These are phyloP conservation scores for Schizosaccharomyces lindneri DNA, from an alignment of 805 yeast species.

Conservation along the genomic window DNA sequence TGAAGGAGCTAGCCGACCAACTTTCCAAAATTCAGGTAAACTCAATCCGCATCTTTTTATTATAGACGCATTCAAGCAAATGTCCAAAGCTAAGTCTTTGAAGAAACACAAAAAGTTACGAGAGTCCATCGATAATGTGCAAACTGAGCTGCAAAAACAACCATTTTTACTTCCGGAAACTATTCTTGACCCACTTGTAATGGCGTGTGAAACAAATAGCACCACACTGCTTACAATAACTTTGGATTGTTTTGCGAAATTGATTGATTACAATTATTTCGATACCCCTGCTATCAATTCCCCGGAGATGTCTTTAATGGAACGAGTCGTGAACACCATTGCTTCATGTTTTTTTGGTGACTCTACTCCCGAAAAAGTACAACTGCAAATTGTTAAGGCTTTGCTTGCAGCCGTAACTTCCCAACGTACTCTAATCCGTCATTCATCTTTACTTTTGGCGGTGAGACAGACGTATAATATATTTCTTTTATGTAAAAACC, in stretches of 20 bases:
- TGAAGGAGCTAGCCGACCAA: too few relatives aligned
- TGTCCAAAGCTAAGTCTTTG: neutral
- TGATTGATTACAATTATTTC: neutral
- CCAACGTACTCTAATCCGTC: slow-evolving; percentile 50
- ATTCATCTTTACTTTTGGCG: slow-evolving; percentile 67
- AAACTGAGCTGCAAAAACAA: neutral
- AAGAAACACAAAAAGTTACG: neutral
- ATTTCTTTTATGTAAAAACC: slow-evolving; percentile 57
- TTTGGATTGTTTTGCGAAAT: neutral
- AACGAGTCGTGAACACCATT: slow-evolving; percentile 47
- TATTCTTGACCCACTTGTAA: neutral
- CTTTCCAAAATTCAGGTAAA: neutral
- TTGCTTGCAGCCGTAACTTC: slow-evolving; percentile 66
- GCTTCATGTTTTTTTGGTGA: slow-evolving; percentile 76
- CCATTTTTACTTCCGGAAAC: neutral
- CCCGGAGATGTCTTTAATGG: slow-evolving; percentile 4
- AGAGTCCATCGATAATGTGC: neutral
- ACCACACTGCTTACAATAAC: neutral
- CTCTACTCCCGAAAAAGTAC: slow-evolving; percentile 69
- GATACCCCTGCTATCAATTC: neutral
- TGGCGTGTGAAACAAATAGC: neutral
- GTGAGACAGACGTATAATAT: slow-evolving; percentile 83
- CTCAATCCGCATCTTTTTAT: neutral
- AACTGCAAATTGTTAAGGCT: slow-evolving; percentile 80
- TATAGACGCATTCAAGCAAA: neutral